Percentiles rank a stretch among this genome's conserved stretches.
phyloP scores from a whole-genome alignment of 371 early-diverging fungal species.

The Haplosporangium sp. region DNA sequence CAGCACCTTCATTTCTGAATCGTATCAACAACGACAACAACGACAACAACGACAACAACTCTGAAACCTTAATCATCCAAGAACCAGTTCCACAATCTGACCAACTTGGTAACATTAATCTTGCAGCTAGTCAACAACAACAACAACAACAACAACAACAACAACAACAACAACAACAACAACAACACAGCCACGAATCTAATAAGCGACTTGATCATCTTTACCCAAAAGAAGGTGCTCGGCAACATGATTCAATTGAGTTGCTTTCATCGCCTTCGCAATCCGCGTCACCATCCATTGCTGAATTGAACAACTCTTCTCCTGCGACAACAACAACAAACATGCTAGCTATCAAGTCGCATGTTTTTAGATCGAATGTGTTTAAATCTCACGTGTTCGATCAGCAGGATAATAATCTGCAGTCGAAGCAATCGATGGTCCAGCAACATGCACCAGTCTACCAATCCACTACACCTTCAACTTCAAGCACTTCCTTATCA shows the following conservation, averaged over 20 bases:
- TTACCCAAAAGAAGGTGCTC: slow-evolving; percentile 10
- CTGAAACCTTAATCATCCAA: background rate
- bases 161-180: background rate
- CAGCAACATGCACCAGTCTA: slow-evolving; percentile 4
- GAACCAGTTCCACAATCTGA: background rate
- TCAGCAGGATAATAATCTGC: slow-evolving; percentile 26
- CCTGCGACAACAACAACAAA: slow-evolving; percentile 38
- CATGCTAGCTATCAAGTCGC: slow-evolving; percentile 25
- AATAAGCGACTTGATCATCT: background rate
- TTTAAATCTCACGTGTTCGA: slow-evolving; percentile 13
- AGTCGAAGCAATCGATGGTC: slow-evolving; percentile 2
- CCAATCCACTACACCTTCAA: slow-evolving; percentile 26
- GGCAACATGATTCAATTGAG: slow-evolving; percentile 1
- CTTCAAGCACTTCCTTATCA: slow-evolving; percentile 21
- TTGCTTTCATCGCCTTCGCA: slow-evolving; percentile 7
- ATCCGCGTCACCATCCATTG: slow-evolving; percentile 22
- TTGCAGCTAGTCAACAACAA: background rate
- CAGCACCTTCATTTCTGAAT: slow-evolving; percentile 9
- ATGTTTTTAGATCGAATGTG: slow-evolving; percentile 9
- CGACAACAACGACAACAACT: background rate
- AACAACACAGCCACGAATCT: background rate
- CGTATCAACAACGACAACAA: background rate
- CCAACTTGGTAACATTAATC: background rate
- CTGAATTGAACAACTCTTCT: slow-evolving; percentile 26
- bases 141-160: too few species aligned